Base-by-base conservation (phyloP, 345 rosid species). In the Microthlaspi erraticum region DNA sequence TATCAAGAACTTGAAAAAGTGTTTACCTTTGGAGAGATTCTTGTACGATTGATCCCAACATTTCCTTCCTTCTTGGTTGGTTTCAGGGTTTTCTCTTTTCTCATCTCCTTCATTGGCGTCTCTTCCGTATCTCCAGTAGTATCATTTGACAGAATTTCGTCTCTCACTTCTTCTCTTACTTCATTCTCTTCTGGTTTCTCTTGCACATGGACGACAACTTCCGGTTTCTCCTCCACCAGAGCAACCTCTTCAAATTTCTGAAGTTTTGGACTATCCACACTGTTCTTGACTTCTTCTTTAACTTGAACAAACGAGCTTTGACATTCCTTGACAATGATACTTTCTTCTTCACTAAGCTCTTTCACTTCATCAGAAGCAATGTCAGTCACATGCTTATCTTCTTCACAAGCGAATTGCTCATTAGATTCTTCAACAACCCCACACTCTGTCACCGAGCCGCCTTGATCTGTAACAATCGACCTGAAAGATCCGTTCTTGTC, bases 11-110 rank as follows among this genome's bases (percentile, higher is more conserved):
- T 38, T 61, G n/a, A 46, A 37, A 45, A 48, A 23, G 3, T n/a
- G n/a, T 23, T 81, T 64, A 93, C 98, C 96, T 84, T 84, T 23
- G 66, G 78, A 68, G 87, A 56, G 60, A 48, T 77, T 70, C 78
- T 83, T 12, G 42, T 75, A 76, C 49, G 82, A 78, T 71, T 80
- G 44, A 56, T 62, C 63, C 74, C 78, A 6, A 37, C 64, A 60
- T 64, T 81, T 65, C 60, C 78, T 64, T 74, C 80, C 60, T 36
- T 70, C 68, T 68, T 61, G 36, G 49, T 55, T 13, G 72, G 43
- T 53, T 42, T 74, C 60, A 6, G 75, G 0, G 64, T 73, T 18
- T 4, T 64, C 75, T 80, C 84, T 58, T 69, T 78, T 54, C 64
- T 80, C 36, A 45, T 54, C 60, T 36, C 78, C 43, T 70, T 73